phyloP scores from a whole-genome alignment of 2,329 filamentous ascomycete genomes.

The Paecilomyces variotii region DNA sequence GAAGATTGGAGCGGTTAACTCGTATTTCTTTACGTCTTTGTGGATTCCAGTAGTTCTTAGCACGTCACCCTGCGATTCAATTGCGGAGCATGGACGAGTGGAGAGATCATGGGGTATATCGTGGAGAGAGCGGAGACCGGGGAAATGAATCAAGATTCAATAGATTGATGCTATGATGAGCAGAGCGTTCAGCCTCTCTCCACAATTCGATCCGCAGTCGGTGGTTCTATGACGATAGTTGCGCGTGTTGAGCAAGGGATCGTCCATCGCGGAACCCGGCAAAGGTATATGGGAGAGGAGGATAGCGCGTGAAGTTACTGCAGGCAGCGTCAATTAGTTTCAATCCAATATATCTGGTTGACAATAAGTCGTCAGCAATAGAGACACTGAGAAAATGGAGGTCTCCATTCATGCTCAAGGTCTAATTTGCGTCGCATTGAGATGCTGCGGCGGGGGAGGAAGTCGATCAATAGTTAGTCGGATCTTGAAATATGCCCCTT shows the following conservation, averaged over 20 bases:
- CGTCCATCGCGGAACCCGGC: background rate
- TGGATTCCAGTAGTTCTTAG: background rate
- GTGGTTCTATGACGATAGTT: background rate
- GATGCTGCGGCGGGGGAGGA: background rate
- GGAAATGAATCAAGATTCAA: background rate
- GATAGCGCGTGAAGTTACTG: background rate
- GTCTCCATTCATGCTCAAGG: background rate
- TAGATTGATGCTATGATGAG: background rate
- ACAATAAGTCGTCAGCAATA: background rate
- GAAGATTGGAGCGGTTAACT: background rate
- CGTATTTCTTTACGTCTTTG: background rate
- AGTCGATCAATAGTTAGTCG: background rate
- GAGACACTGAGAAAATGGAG: background rate
- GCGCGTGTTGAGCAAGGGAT: background rate
- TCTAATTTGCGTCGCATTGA: background rate
- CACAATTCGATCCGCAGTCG: background rate
- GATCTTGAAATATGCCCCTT: background rate
- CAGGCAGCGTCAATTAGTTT: background rate
- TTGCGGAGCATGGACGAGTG: background rate
- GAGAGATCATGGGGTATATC: background rate
- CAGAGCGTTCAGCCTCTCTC: background rate
- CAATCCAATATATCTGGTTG: background rate
- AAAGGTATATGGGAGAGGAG: background rate
- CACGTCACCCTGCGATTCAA: background rate
- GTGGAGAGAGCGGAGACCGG: background rate